These are phyloP conservation scores for Xylaria sp. DNA, from an alignment of 2,329 filamentous ascomycete genomes.

Conservation along the genomic window DNA sequence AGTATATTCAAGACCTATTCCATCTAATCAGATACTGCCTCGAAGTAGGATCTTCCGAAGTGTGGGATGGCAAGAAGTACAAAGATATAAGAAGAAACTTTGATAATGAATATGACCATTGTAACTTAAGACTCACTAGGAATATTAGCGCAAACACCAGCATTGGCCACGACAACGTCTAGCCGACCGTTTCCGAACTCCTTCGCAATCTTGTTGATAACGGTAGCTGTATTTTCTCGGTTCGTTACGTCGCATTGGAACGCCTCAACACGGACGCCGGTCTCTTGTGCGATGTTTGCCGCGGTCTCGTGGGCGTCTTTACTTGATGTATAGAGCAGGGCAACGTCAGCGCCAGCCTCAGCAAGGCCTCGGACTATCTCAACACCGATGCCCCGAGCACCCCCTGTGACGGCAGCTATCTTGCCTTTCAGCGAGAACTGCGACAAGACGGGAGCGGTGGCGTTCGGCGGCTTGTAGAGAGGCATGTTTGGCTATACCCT, in stretches of 20 bases:
- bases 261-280: constrained; percentile 22
- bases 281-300: constrained; percentile 26
- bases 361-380: constrained; percentile 48
- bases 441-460: constrained; percentile 47
- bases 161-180: constrained; percentile 57
- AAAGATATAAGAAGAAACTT: neutral
- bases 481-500: constrained; percentile 16
- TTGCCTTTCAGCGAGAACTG: constrained; percentile 49
- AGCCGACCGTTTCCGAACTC: constrained; percentile 53
- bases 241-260: constrained; percentile 51
- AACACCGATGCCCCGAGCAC: constrained; percentile 48
- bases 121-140: constrained; percentile 39
- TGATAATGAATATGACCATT: neutral
- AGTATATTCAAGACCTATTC: constrained; percentile 53
- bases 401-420: constrained; percentile 48
- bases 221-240: constrained; percentile 46
- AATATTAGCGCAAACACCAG: constrained; percentile 53
- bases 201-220: constrained; percentile 50
- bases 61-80: neutral
- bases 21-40: neutral
- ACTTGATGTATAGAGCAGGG: constrained; percentile 50
- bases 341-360: constrained; percentile 48
- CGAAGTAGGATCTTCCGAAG: neutral
- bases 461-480: constrained; percentile 42
- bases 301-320: constrained; percentile 46